Evolutionary conservation across 192 early-diverging fungal genomes (phyloP), one percentile per base, ranked within the genome.

Genomic region (Backusella westeae): DNA sequence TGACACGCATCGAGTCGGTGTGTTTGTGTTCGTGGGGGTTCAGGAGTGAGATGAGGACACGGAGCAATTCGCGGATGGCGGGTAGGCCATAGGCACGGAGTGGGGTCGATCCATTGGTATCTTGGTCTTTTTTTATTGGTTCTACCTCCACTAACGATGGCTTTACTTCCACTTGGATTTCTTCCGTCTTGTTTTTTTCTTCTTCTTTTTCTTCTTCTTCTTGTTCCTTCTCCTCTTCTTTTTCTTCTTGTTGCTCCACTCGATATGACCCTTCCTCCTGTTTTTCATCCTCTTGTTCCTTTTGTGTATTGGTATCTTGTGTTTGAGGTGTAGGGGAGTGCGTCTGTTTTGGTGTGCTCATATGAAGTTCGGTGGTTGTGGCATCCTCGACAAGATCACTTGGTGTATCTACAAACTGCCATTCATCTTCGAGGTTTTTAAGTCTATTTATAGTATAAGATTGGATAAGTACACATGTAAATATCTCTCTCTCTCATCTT

Each of bases 11-110:
- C 0, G 95, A 92, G 81, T 99, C 98, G 0, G 96, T 98, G 82
- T 98, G 97, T 72, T 94, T 91, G 74, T 92, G 85, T 72, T 98
- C 95, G 26, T 90, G 89, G 14, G 97, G 97, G 82, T 99, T 96
- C 34, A 96, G 87, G 9, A 99, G 84, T 6, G 94, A 93, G 23
- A 96, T 93, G 5, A 99, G 85, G 0, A 98, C 98, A 0, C 98
- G 90, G 15, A 98, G 79, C 14, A 98, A 87, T 82, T 99, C 98
- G 35, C 92, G 86, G 42, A 95, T 94, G 1, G 97, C 91, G 7
- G 97, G 96, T 23, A 97, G 80, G 1, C 94, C 94, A 81, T 92
- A 96, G 2, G 92, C 82, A 56, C 82, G 56, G 7, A 63, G 56
- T 63, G 56, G 56, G 1, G 21, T 29, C 2, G 56, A 26, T 26